Evolutionary conservation across 2,329 filamentous ascomycete species (phyloP).

Genomic region (Diaporthe eres): DNA sequence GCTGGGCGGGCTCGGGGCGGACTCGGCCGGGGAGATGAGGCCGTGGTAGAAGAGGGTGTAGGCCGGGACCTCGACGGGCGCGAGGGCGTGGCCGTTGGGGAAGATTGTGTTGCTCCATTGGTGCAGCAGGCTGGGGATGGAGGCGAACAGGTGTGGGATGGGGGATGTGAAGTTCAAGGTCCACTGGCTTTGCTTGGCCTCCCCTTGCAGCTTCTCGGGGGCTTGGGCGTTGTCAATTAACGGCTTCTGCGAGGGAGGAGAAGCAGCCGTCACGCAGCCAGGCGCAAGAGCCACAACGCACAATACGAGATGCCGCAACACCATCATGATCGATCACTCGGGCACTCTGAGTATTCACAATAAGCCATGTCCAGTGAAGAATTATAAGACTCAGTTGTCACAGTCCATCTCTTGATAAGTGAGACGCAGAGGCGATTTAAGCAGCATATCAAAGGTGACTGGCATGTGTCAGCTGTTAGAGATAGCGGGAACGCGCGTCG

Average conservation of each 20-base stretch:
- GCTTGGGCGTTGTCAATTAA: neutral
- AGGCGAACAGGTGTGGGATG: slow-evolving; percentile 63
- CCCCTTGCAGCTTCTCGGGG: neutral
- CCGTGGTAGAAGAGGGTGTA: slow-evolving; percentile 66
- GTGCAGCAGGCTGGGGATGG: slow-evolving; percentile 60
- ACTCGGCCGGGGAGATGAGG: slow-evolving; percentile 51
- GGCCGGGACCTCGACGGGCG: slow-evolving; percentile 60
- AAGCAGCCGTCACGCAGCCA: neutral
- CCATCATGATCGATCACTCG: neutral
- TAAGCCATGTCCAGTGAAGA: neutral
- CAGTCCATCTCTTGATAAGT: neutral
- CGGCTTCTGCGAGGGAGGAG: slow-evolving; percentile 17
- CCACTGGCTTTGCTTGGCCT: slow-evolving; percentile 39
- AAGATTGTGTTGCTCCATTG: slow-evolving; percentile 67
- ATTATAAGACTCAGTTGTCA: neutral
- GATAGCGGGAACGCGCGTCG: slow-evolving; percentile 15
- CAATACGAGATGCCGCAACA: neutral
- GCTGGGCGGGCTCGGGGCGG: slow-evolving; percentile 55
- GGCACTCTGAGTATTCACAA: neutral
- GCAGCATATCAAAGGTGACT: neutral
- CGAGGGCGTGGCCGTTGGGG: slow-evolving; percentile 63
- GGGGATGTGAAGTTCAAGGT: slow-evolving; percentile 62
- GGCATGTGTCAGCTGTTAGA: neutral
- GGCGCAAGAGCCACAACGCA: neutral
- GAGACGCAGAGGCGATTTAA: neutral